Conservation (phyloP, 306 rosid species). For the Fragaria iinumae region DNA sequence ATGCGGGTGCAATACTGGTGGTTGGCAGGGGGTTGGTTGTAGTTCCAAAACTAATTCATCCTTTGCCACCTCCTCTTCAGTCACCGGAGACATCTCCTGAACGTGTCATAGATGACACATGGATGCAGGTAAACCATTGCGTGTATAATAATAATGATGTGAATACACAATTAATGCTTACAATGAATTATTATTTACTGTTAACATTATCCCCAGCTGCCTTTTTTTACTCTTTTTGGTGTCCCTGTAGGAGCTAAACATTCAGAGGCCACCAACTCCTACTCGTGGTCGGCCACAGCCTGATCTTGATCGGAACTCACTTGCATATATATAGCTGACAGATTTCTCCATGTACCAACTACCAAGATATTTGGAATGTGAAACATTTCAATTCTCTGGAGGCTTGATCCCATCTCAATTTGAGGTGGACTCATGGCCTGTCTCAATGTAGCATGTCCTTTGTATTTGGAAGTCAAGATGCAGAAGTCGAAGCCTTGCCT, state of each 20-base stretch:
- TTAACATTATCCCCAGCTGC: not conserved
- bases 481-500: slow-evolving; percentile 32
- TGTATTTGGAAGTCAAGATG: slow-evolving; percentile 22
- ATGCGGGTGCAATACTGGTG: slow-evolving; percentile 96
- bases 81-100: slow-evolving; percentile 99
- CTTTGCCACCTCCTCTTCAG: slow-evolving; percentile 94
- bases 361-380: not conserved
- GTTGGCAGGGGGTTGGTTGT: slow-evolving; percentile 99
- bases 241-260: slow-evolving; percentile 73
- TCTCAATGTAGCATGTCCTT: slow-evolving; percentile 12
- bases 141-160: not conserved
- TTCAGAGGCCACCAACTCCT: slow-evolving; percentile 99
- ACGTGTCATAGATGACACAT: slow-evolving; percentile 74
- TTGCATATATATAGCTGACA: slow-evolving; percentile 73
- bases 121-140: slow-evolving; percentile 85
- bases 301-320: slow-evolving; percentile 90
- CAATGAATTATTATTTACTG: not conserved
- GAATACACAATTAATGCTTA: not conserved
- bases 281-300: slow-evolving; percentile 99
- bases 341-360: slow-evolving; percentile 17
- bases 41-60: slow-evolving; percentile 96
- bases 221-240: slow-evolving; percentile 7
- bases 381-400: slow-evolving; percentile 11
- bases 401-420: not conserved
- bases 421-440: not conserved